Base-by-base conservation (phyloP, 2,329 filamentous ascomycete genomes). In the Pseudopithomyces chartarum region DNA sequence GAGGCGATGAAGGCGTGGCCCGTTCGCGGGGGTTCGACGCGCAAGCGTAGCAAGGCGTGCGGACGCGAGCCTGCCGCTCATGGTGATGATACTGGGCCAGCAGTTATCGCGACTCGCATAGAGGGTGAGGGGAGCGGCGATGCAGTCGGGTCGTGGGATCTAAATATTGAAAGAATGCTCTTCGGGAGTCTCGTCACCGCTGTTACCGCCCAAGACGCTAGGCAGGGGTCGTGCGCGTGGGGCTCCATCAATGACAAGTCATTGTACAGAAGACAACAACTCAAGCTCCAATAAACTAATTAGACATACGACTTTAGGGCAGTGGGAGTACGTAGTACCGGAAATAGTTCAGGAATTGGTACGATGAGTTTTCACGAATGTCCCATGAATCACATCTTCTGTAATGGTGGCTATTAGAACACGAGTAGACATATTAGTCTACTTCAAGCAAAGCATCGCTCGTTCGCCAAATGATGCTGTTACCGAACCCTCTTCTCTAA, bases 51-150 rank as follows among this genome's bases (percentile, higher is more conserved):
- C 81, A 66, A 90, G 83, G 79, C 90, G 87, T 73, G 88, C 86
- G 77, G 90, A 88, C 78, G 93, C 82, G 69, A 91, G 86, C 83
- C 90, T 88, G 82, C 85, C 86, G 80, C 85, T 89, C 87, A 90
- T 89, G 46, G 48, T 76, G 68, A 62, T 57, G 55, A 55, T 23
- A 53, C 44, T 48, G 39, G 29, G 55, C 52, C 59, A 56, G 56
- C 23, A 10, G 44, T 22, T 39, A 55, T 55, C 51, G 40, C 47
- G 52, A 36, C 50, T 59, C 42, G 57, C 67, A 70, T 73, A 63
- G 19, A n/a, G 52, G 43, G 40, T 38, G 36, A 38, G 13, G 2
- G 15, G 6, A 13, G 15, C 20, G 39, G 44, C 20, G 34, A 33
- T 39, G 38, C 20, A 19, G 33, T 23, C 45, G 29, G 36, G 36